Evolutionary conservation across 805 yeast genomes (phyloP).

Genomic region (Saturnispora galanensis): DNA sequence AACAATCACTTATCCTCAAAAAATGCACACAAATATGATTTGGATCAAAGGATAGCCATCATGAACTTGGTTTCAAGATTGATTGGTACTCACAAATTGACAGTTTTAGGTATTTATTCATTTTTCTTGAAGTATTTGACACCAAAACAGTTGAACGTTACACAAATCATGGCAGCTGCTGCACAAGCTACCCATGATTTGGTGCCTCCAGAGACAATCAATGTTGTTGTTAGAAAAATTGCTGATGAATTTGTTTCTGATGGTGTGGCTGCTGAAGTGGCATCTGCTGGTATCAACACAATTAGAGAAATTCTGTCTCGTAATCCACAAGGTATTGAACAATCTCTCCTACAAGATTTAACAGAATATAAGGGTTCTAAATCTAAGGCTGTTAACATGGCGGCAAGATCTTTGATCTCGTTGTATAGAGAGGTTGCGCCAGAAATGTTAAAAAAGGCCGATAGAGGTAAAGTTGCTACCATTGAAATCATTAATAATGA

Average conservation of each 20-base stretch:
- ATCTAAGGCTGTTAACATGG: slow-evolving; percentile 88
- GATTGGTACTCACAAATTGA: slow-evolving; percentile 90
- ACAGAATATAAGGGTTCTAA: slow-evolving; percentile 87
- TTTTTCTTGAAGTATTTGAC: slow-evolving; percentile 82
- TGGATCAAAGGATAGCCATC: slow-evolving; percentile 83
- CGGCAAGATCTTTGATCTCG: slow-evolving; percentile 79
- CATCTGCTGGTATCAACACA: slow-evolving; percentile 95
- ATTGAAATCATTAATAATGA: slow-evolving; percentile 60
- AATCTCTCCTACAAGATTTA: slow-evolving; percentile 78
- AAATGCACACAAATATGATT: slow-evolving; percentile 56
- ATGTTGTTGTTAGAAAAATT: slow-evolving; percentile 74
- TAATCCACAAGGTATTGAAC: slow-evolving; percentile 91
- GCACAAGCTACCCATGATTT: slow-evolving; percentile 96
- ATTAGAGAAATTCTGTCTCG: slow-evolving; percentile 88
- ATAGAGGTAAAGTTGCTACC: slow-evolving; percentile 87
- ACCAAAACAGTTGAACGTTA: slow-evolving; percentile 89
- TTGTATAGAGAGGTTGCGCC: slow-evolving; percentile 94
- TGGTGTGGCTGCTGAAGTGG: slow-evolving; percentile 97
- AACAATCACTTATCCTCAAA: slow-evolving; percentile 62
- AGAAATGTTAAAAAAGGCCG: slow-evolving; percentile 82
- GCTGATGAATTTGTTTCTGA: slow-evolving; percentile 98
- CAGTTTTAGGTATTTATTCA: slow-evolving; percentile 82
- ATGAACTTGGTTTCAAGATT: slow-evolving; percentile 82
- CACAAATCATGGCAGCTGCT: slow-evolving; percentile 91
- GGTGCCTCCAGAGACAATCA: slow-evolving; percentile 90